Base-by-base conservation (phyloP, 306 rosid genomes). In the Cucurbita ficifolia region DNA sequence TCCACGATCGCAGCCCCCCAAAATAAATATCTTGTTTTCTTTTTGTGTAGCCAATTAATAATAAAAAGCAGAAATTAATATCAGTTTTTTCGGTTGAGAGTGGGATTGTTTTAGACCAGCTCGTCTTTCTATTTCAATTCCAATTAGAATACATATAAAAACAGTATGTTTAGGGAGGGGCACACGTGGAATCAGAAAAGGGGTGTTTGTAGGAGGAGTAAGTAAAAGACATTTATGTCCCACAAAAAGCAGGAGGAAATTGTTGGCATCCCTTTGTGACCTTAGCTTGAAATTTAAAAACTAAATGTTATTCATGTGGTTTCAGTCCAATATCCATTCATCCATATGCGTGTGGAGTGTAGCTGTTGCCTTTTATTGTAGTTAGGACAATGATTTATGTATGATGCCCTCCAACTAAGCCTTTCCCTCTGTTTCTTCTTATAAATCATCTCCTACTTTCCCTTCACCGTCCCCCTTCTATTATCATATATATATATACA, bases 31-130 rank as follows among this genome's bases (percentile, higher is more conserved):
- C 13, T 54, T 19, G 8, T 21, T 55, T 21, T 21, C 1, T 8
- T 21, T 55, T 55, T 2, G 0, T 14, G 2, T 4, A 16, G 18
- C 18, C 40, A 46, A 1, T 38, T 38, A 36, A 2, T 36, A 36
- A 36, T 36, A 36, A 1, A 46, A 46, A 39, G 4, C 0, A 39
- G 43, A 7, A 39, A 39, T 5, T 5, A 42, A 42, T 42, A 7
- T 3, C 38, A 29, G 6, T 0, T 38, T 5, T 38, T 38, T 0
- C 80, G 84, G 87, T 86, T 67, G 88, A 83, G 84, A 87, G 90
- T 89, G 90, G 90, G 86, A 86, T 83, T 87, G 86, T 84, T 67
- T 80, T 88, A 87, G 81, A 86, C 86, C 88, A 86, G 87, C 81
- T 88, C 88, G 86, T 86, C 84, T 1, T 0, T 12, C 12, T 45